Conservation (phyloP, 2,329 filamentous ascomycete genomes). For the Stagonosporopsis chrysanthemi region DNA sequence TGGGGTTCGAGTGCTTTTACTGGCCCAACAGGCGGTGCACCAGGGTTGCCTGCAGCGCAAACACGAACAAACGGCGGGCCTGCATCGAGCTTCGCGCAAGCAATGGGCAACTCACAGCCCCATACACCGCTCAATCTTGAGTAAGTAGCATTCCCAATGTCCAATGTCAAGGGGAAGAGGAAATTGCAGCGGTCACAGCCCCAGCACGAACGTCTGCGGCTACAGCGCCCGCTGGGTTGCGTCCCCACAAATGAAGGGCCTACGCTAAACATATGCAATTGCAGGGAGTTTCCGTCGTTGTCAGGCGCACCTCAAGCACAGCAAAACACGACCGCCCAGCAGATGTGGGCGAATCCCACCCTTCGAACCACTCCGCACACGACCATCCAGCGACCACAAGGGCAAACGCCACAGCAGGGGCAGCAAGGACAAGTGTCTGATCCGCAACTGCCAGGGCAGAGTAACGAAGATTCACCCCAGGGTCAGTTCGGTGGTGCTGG, state of each 20-base stretch:
- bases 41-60: slow-evolving; percentile 59
- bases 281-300: slow-evolving; percentile 68
- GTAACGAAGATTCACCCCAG: slow-evolving; percentile 53
- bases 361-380: slow-evolving; percentile 62
- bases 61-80: slow-evolving; percentile 58
- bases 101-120: slow-evolving; percentile 61
- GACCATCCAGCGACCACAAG: slow-evolving; percentile 61
- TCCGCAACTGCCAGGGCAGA: slow-evolving; percentile 53
- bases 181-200: not conserved
- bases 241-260: slow-evolving; percentile 4
- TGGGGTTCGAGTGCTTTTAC: slow-evolving; percentile 61
- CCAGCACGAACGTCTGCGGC: not conserved
- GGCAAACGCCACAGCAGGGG: slow-evolving; percentile 43
- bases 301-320: slow-evolving; percentile 65
- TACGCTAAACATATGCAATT: slow-evolving; percentile 33
- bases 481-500: slow-evolving; percentile 60
- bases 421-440: slow-evolving; percentile 49
- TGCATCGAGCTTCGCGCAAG: slow-evolving; percentile 65
- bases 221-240: not conserved
- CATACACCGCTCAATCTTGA: slow-evolving; percentile 63
- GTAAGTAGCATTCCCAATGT: slow-evolving; percentile 53
- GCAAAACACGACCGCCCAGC: slow-evolving; percentile 59
- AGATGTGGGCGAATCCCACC: slow-evolving; percentile 65
- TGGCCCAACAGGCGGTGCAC: slow-evolving; percentile 60
- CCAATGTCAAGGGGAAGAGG: not conserved